Evolutionary conservation across 805 yeast species (phyloP).

Genomic region (Citeromyces nyonsensis): DNA sequence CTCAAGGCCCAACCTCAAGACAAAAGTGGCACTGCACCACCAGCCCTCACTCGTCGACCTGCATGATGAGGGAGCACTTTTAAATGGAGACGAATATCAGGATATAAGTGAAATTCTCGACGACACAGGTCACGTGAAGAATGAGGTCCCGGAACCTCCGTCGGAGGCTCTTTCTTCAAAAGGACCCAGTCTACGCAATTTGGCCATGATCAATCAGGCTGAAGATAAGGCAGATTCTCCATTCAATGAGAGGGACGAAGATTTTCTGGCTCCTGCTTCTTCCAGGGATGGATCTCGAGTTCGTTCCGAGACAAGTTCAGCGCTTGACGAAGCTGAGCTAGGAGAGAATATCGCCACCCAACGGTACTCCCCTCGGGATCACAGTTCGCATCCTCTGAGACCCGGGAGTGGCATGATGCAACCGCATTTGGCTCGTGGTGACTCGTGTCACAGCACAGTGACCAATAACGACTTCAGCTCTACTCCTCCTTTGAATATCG

Average conservation of each 20-base stretch:
- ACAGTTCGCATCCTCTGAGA: background rate
- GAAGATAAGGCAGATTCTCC: constrained; percentile 3
- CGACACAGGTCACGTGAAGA: constrained; percentile 33
- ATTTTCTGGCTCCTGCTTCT: constrained; percentile 3
- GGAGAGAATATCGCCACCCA: too few relatives aligned
- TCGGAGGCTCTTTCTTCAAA: too few relatives aligned
- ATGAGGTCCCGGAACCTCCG: constrained; percentile 19
- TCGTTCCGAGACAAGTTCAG: too few relatives aligned
- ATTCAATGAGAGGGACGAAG: constrained; percentile 13
- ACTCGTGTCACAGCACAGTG: constrained; percentile 50
- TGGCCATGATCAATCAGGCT: constrained; percentile 1
- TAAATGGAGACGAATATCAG: constrained; percentile 44
- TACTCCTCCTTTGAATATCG: constrained; percentile 20
- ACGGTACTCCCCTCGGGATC: too few relatives aligned
- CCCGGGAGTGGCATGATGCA: constrained; percentile 4
- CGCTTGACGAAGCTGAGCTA: too few relatives aligned
- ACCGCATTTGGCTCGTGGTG: constrained; percentile 69
- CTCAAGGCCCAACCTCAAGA: constrained; percentile 17
- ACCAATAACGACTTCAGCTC: constrained; percentile 18
- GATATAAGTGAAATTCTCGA: constrained; percentile 37
- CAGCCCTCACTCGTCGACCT: constrained; percentile 17
- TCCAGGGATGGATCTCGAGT: too few relatives aligned
- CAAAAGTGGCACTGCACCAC: constrained; percentile 22
- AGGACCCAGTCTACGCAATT: too few relatives aligned
- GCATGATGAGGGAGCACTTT: constrained; percentile 31